Conservation (phyloP, 2,329 filamentous ascomycete species). For the Verruconis gallopava region DNA sequence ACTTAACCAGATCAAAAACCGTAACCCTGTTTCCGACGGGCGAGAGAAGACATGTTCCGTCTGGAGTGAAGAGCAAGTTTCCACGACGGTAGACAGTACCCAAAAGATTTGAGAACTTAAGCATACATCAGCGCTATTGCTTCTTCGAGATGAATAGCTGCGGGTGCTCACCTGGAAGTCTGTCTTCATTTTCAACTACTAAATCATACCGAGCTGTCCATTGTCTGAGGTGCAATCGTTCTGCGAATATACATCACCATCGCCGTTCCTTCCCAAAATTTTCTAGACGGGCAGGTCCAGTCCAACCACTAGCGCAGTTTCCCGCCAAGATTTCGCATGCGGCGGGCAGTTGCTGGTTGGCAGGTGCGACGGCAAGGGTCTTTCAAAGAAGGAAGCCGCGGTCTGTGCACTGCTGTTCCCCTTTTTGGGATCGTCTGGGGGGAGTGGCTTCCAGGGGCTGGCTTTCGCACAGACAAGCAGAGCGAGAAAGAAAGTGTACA, state of each 20-base stretch:
- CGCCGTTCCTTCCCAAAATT: background rate
- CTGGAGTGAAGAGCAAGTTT: conserved; percentile 90
- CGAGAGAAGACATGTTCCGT: conserved; percentile 90
- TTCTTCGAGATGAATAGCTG: no score
- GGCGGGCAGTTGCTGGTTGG: no score
- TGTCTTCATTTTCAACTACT: conserved; percentile 66
- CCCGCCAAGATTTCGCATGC: background rate
- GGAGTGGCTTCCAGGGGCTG: background rate
- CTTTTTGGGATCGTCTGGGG: no score
- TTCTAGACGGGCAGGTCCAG: no score
- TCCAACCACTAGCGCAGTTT: no score
- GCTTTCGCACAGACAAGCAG: background rate
- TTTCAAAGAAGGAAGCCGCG: background rate
- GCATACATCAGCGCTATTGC: no score
- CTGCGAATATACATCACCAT: background rate
- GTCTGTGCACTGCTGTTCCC: background rate
- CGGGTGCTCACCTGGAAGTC: conserved; percentile 73
- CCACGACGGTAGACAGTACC: conserved; percentile 98
- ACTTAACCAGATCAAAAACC: conserved; percentile 94
- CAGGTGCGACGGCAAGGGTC: background rate
- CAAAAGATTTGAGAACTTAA: conserved; percentile 96
- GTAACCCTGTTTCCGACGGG: conserved; percentile 93
- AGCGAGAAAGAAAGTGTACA: background rate
- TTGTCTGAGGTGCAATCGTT: background rate
- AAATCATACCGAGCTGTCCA: background rate